phyloP scores from a whole-genome alignment of 108 stramenopile genomes.

The Conticribra guillardii region DNA sequence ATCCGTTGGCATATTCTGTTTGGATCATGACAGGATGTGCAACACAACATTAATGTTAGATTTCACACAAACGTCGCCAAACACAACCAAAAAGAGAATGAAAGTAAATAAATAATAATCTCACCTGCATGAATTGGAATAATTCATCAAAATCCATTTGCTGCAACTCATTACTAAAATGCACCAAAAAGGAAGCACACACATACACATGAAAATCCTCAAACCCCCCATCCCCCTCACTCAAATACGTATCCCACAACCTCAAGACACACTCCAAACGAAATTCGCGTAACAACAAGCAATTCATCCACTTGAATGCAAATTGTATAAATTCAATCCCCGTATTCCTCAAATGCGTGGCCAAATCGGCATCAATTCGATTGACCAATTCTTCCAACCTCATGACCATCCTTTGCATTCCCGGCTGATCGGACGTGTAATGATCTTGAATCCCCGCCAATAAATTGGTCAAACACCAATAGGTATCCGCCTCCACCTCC shows the following conservation, averaged over 20 bases:
- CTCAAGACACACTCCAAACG: constrained; percentile 78
- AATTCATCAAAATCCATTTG: constrained; percentile 93
- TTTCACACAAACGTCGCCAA: constrained; percentile 17
- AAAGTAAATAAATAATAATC: not conserved
- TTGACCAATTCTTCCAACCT: constrained; percentile 92
- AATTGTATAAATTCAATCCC: constrained; percentile 95
- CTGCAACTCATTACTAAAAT: constrained; percentile 86
- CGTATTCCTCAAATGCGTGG: constrained; percentile 72
- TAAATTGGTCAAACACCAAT: constrained; percentile 97
- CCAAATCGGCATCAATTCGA: constrained; percentile 91
- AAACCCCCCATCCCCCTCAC: constrained; percentile 91
- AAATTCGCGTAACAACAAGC: constrained; percentile 94
- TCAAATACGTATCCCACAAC: constrained; percentile 95
- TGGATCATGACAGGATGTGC: not conserved
- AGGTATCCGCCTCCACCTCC: constrained; percentile 96
- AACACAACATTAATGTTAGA: not conserved
- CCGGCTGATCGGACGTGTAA: constrained; percentile 97
- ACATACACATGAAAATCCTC: constrained; percentile 98
- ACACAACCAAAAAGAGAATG: not conserved
- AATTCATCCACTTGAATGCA: constrained; percentile 99
- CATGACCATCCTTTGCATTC: constrained; percentile 96
- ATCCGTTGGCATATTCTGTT: constrained; percentile 68
- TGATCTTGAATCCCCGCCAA: constrained; percentile 98
- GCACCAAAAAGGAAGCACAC: constrained; percentile 95
- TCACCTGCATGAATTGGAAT: constrained; percentile 92